Base-by-base conservation (phyloP, 164 flowering plant genomes). In the Tetracentron sinense region DNA sequence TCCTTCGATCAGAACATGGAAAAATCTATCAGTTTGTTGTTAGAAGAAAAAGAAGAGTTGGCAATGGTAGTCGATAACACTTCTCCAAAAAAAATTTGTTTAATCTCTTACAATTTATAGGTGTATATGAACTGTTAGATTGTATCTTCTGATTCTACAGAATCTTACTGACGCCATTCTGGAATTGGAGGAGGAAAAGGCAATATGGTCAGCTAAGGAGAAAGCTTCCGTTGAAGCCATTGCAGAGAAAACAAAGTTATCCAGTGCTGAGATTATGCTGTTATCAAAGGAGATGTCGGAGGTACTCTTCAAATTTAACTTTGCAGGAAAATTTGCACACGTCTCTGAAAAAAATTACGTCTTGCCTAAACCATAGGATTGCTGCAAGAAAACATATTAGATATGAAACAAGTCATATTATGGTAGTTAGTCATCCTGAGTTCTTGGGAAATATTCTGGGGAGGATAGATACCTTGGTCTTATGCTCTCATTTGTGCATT, bases 121-220 rank as follows among this genome's bases (percentile, higher is more conserved):
- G 31, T 65, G 26, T 35, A 33, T 33, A 17, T 47, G 58, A n/a
- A 23, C 38, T 51, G 28, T 42, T 69, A 51, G 19, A 55, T 46
- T 57, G 42, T 35, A 14, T 25, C 25, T 30, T 61, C 52, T 69
- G 42, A 44, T 25, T 63, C 23, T 74, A 64, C 80, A 94, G 99
- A 90, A 85, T 81, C 83, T 94, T 31, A 75, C 89, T 15, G 74
- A 89, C 69, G 85, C 96, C 57, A 95, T 94, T 72, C 58, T 94
- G 77, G 82, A 82, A 68, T 75, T 84, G 75, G 97, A 86, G 75
- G 97, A 89, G 74, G 96, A 89, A 70, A 92, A 75, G 64, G 96
- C 94, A 51, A 75, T 89, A 58, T 85, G 96, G 96, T 70, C 75
- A n/a, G 73, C 87, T 0, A 86, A 83, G 71, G 97, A 89, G 82